These are phyloP conservation scores for Tricholoma terreum DNA, from an alignment of 768 basidiomycete species.

Conservation along the genomic window DNA sequence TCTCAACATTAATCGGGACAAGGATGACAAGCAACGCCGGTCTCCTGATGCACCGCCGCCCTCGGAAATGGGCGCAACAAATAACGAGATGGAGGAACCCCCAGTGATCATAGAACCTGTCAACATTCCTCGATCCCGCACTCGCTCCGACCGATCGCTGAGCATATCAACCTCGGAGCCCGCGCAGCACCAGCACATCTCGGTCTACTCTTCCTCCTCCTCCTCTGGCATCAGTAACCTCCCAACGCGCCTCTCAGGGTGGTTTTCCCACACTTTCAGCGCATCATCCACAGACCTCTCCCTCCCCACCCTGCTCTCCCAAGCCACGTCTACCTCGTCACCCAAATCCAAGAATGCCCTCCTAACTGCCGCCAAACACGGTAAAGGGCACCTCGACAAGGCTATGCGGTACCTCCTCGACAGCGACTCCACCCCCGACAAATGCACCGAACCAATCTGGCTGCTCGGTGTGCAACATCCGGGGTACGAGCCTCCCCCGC, in stretches of 20 bases:
- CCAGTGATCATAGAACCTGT: slow-evolving; percentile 70
- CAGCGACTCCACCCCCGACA: slow-evolving; percentile 82
- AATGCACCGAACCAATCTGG: slow-evolving; percentile 83
- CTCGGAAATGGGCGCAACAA: slow-evolving; percentile 2
- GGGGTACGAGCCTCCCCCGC: slow-evolving; percentile 55
- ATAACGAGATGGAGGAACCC: slow-evolving; percentile 41
- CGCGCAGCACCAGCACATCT: slow-evolving; percentile 14
- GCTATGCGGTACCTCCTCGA: slow-evolving; percentile 90
- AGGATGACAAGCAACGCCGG: slow-evolving; percentile 28
- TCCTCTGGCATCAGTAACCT: slow-evolving; percentile 60
- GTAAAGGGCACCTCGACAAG: slow-evolving; percentile 76
- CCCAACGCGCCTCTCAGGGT: slow-evolving; percentile 72
- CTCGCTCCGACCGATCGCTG: slow-evolving; percentile 55
- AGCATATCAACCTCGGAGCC: slow-evolving; percentile 37
- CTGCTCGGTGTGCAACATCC: slow-evolving; percentile 80
- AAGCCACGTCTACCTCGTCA: slow-evolving; percentile 12
- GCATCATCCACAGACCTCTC: slow-evolving; percentile 70
- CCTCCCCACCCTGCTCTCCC: slow-evolving; percentile 54
- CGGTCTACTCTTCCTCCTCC: slow-evolving; percentile 46
- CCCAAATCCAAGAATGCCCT: slow-evolving; percentile 37
- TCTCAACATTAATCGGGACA: slow-evolving; percentile 28
- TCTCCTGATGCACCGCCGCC: slow-evolving; percentile 7
- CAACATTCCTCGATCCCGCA: slow-evolving; percentile 49
- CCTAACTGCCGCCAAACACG: slow-evolving; percentile 67
- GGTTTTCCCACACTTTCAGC: slow-evolving; percentile 78